Evolutionary conservation across 495 filamentous ascomycete genomes (phyloP).

Genomic region (Lophium mytilinum): DNA sequence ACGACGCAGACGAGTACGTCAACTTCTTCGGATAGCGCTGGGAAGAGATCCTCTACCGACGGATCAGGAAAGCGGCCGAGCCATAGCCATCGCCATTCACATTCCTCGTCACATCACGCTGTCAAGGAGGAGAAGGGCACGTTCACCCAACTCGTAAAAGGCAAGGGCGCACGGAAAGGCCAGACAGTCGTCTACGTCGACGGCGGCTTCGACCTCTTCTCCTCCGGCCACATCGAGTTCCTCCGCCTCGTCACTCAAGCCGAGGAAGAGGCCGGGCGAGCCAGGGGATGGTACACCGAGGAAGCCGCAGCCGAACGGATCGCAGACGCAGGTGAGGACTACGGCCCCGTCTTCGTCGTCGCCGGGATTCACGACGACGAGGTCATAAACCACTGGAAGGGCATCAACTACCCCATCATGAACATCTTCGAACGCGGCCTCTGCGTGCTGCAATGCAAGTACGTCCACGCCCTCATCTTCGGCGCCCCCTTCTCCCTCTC

Average conservation of each 20-base stretch:
- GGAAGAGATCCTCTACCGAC: neutral
- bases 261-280: slow-evolving; percentile 58
- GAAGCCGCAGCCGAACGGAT: slow-evolving; percentile 52
- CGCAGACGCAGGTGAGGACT: slow-evolving; percentile 56
- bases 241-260: slow-evolving; percentile 61
- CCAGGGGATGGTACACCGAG: slow-evolving; percentile 65
- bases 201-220: slow-evolving; percentile 95
- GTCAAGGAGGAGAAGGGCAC: slow-evolving; percentile 26
- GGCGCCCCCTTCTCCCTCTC: slow-evolving; percentile 81
- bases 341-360: slow-evolving; percentile 74
- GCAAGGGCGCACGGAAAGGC: slow-evolving; percentile 57
- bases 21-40: neutral
- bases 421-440: slow-evolving; percentile 94
- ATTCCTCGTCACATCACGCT: neutral
- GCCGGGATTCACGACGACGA: slow-evolving; percentile 90
- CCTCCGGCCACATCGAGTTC: slow-evolving; percentile 93
- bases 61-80: neutral
- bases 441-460: slow-evolving; percentile 92
- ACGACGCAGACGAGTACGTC: slow-evolving; percentile 12
- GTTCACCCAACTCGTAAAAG: slow-evolving; percentile 58
- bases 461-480: slow-evolving; percentile 79
- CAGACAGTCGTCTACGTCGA: slow-evolving; percentile 92
- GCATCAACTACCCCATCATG: slow-evolving; percentile 98
- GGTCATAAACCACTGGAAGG: slow-evolving; percentile 92
- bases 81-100: slow-evolving; percentile 9